Conservation (phyloP, 768 basidiomycete genomes). For the Obba rivulosa region DNA sequence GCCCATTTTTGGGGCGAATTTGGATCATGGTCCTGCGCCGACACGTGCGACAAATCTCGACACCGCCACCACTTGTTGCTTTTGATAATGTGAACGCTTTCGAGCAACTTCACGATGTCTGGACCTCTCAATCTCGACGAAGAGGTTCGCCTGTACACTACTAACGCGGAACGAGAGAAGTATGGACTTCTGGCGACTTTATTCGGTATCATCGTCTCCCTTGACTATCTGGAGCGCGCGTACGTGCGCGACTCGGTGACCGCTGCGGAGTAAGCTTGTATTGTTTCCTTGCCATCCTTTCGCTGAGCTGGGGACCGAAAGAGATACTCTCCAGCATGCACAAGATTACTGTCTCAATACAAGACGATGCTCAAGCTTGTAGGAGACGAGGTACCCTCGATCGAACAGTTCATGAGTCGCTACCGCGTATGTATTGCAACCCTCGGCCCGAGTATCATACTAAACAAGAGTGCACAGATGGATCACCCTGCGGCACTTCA, state of each 20-base stretch:
- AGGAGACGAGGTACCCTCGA: conserved; percentile 74
- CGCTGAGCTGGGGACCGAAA: conserved; percentile 29
- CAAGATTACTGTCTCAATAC: conserved; percentile 90
- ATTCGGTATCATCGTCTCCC: conserved; percentile 83
- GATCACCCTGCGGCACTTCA: conserved; percentile 91
- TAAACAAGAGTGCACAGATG: conserved; percentile 50
- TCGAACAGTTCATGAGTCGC: conserved; percentile 88
- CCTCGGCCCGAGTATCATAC: background rate
- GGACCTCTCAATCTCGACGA: conserved; percentile 68
- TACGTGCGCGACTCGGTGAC: conserved; percentile 92
- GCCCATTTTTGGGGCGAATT: no score
- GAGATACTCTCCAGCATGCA: conserved; percentile 97
- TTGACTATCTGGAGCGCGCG: conserved; percentile 94
- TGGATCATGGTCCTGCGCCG: no score
- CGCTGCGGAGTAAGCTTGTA: conserved; percentile 70
- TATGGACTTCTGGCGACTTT: conserved; percentile 85
- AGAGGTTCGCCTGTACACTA: conserved; percentile 84
- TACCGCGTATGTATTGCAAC: conserved; percentile 51
- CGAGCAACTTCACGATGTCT: conserved; percentile 26
- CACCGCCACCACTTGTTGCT: no score
- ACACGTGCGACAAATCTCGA: no score
- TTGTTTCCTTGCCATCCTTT: conserved; percentile 10
- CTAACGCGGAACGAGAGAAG: conserved; percentile 85
- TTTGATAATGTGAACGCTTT: no score
- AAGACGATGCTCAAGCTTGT: conserved; percentile 97